Evolutionary conservation across 345 rosid genomes (phyloP), one percentile per base, ranked within the genome.

Genomic region (Linum lewisii): DNA sequence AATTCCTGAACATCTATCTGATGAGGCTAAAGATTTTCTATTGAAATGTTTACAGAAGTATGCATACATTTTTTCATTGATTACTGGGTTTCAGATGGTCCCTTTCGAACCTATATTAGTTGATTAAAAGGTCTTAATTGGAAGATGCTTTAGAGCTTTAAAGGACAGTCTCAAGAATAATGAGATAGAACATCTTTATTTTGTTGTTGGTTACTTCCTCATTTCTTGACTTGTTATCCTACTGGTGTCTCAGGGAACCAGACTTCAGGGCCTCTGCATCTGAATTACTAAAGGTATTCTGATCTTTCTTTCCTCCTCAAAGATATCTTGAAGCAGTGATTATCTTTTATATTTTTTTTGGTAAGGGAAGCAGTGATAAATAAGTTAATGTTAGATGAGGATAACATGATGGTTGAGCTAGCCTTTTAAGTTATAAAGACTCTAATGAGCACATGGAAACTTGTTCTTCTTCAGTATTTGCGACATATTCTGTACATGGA

Each of bases 11-110:
- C 75, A 71, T 57, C 71, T 71, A 4, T 71, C 75, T 25, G 7
- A 21, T 2, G 67, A 71, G 58, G 75, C 75, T 32, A 71, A 66
- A 59, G 75, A 66, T 51, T 71, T 71, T 55, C 67, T 71, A 16
- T 47, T 66, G n/a, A 62, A 71, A 59, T 71, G 75, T 63, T 56
- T 72, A 42, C 75, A 72, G 58, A 67, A 72, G 75, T 72, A 66
- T 18, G 63, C 24, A 23, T 5, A 54, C 55, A 11, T 15, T 63
- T 14, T 21, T 44, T 32, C 53, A 29, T 29, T 29, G 34, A 5
- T 7, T 44, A 16, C 49, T 57, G 6, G 15, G 44, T 32, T 9
- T 36, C 51, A 14, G 22, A 7, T 21, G 65, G 45, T 34, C 24
- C 4, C 45, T 13, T 21, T 55, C 55, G 26, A 15, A 14, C 0